A percentile compares a stretch with the other conserved stretches of the same genome.
phyloP scores from a whole-genome alignment of 495 filamentous ascomycete species.

The Trichoderma erinaceum region DNA sequence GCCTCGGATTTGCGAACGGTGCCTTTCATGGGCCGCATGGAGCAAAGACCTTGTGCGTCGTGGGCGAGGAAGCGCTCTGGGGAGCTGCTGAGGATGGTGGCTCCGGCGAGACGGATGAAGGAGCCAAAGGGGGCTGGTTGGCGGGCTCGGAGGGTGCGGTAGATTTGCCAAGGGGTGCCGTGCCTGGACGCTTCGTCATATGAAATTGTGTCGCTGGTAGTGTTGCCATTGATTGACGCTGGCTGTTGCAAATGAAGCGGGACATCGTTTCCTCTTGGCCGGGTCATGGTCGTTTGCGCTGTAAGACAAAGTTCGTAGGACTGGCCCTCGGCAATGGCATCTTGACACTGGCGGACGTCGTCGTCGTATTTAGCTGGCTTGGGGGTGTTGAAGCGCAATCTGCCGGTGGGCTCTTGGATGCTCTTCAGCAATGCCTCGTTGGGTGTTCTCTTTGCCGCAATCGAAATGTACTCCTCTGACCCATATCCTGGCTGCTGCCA shows the following conservation, averaged over 20 bases:
- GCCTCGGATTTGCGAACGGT: constrained; percentile 68
- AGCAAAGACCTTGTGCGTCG: constrained; percentile 49
- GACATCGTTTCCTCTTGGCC: constrained; percentile 20
- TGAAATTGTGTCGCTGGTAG: neutral
- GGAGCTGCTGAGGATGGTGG: constrained; percentile 75
- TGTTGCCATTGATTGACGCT: constrained; percentile 7
- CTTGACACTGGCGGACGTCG: constrained; percentile 64
- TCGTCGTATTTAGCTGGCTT: constrained; percentile 51
- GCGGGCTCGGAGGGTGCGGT: constrained; percentile 57
- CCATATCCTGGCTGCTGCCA: neutral
- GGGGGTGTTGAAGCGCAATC: constrained; percentile 32
- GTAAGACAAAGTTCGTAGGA: constrained; percentile 95
- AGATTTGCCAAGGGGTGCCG: constrained; percentile 59
- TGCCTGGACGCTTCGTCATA: neutral
- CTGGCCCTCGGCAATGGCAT: constrained; percentile 66
- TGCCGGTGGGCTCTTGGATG: neutral
- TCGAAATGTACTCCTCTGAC: neutral
- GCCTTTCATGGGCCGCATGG: constrained; percentile 88
- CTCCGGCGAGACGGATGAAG: constrained; percentile 62
- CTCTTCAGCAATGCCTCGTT: constrained; percentile 19
- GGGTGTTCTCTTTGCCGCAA: neutral
- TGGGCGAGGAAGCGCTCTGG: constrained; percentile 87
- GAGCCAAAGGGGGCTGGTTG: constrained; percentile 87
- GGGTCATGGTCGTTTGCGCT: constrained; percentile 50
- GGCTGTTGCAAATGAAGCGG: constrained; percentile 1